A percentile compares a stretch with the other conserved stretches of the same genome.
phyloP scores from a whole-genome alignment of 2,329 filamentous ascomycete genomes.

The Penicillium crustosum region DNA sequence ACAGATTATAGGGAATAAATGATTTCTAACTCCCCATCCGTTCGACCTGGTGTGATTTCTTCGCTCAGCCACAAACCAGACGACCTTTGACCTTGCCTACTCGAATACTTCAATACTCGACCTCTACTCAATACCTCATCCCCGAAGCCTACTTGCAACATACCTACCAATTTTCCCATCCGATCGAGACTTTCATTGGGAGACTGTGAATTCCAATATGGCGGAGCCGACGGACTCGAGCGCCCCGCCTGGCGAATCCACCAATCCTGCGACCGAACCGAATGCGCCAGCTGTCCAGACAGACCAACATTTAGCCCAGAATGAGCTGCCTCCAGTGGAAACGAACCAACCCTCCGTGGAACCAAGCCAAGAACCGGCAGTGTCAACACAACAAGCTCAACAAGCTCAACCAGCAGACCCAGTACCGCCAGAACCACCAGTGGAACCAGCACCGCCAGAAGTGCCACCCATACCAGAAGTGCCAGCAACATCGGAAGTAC shows the following conservation, averaged over 20 bases:
- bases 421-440: not conserved
- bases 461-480: not conserved
- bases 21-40: conserved; percentile 23
- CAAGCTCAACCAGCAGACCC: not conserved
- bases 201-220: conserved; percentile 18
- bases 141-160: not conserved
- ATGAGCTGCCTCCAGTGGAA: conserved; percentile 19
- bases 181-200: conserved; percentile 9
- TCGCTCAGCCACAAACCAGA: conserved; percentile 23
- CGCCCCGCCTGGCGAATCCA: conserved; percentile 20
- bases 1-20: conserved; percentile 26
- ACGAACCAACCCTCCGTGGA: conserved; percentile 6
- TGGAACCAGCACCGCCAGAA: not conserved
- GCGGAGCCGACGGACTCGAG: conserved; percentile 23
- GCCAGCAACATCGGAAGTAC: not conserved
- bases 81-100: conserved; percentile 23
- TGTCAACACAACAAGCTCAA: not conserved
- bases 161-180: not conserved
- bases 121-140: not conserved
- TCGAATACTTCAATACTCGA: conserved; percentile 11
- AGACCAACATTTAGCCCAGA: conserved; percentile 19
- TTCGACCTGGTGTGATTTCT: conserved; percentile 27
- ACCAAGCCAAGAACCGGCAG: not conserved
- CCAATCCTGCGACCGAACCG: conserved; percentile 14
- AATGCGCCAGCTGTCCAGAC: conserved; percentile 18